phyloP scores from a whole-genome alignment of 169 alveolate genomes.

The Plasmodium ovale region DNA sequence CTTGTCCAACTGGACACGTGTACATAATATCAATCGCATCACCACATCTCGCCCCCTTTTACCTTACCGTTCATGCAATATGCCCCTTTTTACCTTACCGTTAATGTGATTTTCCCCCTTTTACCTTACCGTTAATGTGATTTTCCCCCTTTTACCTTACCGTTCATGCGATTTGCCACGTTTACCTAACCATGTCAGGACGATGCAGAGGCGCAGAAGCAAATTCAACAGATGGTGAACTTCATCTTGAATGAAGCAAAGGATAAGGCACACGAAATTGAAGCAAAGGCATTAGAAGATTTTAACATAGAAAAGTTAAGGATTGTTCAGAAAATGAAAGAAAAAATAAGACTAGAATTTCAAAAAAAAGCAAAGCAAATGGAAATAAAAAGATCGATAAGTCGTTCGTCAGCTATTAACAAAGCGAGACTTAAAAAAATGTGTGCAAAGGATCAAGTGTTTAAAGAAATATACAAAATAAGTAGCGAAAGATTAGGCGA shows the following conservation, averaged over 20 bases:
- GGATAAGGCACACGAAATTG: slow-evolving; percentile 95
- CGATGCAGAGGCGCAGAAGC: slow-evolving; percentile 93
- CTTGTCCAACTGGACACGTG: too few relatives aligned
- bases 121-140: too few relatives aligned
- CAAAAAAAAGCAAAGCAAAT: slow-evolving; percentile 85
- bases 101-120: too few relatives aligned
- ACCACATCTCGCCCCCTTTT: too few relatives aligned
- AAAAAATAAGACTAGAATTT: slow-evolving; percentile 89
- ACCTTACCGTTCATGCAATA: too few relatives aligned
- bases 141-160: too few relatives aligned
- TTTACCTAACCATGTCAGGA: slow-evolving; percentile 79
- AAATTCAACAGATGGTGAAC: slow-evolving; percentile 94
- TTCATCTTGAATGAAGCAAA: slow-evolving; percentile 95
- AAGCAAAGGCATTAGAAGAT: slow-evolving; percentile 94
- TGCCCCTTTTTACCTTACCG: too few relatives aligned
- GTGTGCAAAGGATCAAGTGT: slow-evolving; percentile 88
- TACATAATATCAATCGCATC: too few relatives aligned
- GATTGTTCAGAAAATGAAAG: slow-evolving; percentile 92
- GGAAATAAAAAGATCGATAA: slow-evolving; percentile 87
- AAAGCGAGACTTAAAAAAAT: slow-evolving; percentile 90
- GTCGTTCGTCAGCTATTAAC: slow-evolving; percentile 91
- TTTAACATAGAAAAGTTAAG: slow-evolving; percentile 93
- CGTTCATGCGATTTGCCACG: too few relatives aligned
- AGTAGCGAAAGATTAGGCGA: slow-evolving; percentile 86
- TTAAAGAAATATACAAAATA: slow-evolving; percentile 83